These are phyloP conservation scores for Botrytis deweyae DNA, from an alignment of 2,329 filamentous ascomycete species.

Conservation along the genomic window DNA sequence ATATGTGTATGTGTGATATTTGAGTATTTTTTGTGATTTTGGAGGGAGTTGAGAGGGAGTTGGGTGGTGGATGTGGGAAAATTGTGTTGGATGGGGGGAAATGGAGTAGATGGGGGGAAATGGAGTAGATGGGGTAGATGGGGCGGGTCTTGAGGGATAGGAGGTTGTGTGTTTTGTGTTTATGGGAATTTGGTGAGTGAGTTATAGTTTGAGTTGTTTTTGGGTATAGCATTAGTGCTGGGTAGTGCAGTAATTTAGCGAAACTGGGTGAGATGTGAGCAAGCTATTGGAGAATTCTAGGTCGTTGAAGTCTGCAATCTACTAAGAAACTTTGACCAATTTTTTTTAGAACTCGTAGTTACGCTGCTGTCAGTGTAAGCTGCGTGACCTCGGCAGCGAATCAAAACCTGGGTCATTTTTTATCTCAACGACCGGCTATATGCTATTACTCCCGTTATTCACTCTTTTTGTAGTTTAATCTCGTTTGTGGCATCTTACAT, in stretches of 20 bases:
- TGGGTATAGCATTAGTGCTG: neutral
- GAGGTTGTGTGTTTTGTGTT: neutral
- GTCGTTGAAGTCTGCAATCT: neutral
- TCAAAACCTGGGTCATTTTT: neutral
- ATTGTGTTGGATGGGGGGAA: too few species aligned
- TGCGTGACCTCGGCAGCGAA: neutral
- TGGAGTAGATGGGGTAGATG: too few species aligned
- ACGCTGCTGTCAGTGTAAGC: neutral
- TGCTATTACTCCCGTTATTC: neutral
- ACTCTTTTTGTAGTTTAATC: too few species aligned
- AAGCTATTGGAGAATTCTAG: neutral
- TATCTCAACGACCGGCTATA: neutral
- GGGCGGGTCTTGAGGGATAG: too few species aligned
- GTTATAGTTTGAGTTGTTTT: too few species aligned
- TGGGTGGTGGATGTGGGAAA: too few species aligned
- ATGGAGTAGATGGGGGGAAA: too few species aligned
- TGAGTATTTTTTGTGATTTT: too few species aligned
- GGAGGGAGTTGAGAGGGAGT: too few species aligned
- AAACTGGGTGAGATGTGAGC: neutral
- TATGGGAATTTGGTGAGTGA: neutral
- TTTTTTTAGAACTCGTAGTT: accelerated
- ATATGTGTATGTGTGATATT: too few species aligned
- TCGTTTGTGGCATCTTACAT: neutral
- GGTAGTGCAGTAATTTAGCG: neutral
- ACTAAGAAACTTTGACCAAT: neutral